These are phyloP conservation scores for Fusarium abutilonis DNA, from an alignment of 2,329 filamentous ascomycete species.

Conservation along the genomic window DNA sequence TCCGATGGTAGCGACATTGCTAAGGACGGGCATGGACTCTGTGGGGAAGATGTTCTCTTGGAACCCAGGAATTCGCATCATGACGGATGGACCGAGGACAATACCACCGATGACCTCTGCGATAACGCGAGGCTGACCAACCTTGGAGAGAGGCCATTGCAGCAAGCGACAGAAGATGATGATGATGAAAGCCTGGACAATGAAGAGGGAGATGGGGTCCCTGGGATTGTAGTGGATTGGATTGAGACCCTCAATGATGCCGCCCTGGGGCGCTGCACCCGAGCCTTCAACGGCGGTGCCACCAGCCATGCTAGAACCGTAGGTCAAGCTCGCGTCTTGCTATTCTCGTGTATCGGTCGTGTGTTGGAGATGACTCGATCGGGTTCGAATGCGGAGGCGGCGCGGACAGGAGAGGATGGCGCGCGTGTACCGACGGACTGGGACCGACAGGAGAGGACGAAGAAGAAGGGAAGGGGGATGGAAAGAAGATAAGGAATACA, in stretches of 20 bases:
- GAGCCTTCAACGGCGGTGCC: constrained; percentile 43
- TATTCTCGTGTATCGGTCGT: background rate
- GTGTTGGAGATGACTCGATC: background rate
- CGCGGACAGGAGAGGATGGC: background rate
- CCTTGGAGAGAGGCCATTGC: constrained; percentile 78
- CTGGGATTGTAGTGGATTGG: constrained; percentile 74
- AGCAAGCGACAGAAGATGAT: constrained; percentile 62
- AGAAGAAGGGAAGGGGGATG: background rate
- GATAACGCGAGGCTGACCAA: constrained; percentile 84
- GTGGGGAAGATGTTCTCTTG: constrained; percentile 78
- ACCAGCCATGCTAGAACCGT: background rate
- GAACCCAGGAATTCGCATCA: constrained; percentile 87
- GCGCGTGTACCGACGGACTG: background rate
- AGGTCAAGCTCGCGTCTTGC: background rate
- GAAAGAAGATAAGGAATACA: background rate
- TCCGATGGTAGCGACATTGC: constrained; percentile 82
- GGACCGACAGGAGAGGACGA: background rate
- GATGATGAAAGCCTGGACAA: constrained; percentile 54
- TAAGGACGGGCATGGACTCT: constrained; percentile 78
- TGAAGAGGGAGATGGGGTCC: constrained; percentile 69
- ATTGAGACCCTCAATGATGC: constrained; percentile 76
- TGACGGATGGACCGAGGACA: constrained; percentile 84
- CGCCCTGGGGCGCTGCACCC: constrained; percentile 58
- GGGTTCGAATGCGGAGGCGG: constrained; percentile 1
- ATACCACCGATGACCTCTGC: constrained; percentile 88